Evolutionary conservation across 2,329 filamentous ascomycete species (phyloP).

Genomic region (Chaetomiaceae sp.): DNA sequence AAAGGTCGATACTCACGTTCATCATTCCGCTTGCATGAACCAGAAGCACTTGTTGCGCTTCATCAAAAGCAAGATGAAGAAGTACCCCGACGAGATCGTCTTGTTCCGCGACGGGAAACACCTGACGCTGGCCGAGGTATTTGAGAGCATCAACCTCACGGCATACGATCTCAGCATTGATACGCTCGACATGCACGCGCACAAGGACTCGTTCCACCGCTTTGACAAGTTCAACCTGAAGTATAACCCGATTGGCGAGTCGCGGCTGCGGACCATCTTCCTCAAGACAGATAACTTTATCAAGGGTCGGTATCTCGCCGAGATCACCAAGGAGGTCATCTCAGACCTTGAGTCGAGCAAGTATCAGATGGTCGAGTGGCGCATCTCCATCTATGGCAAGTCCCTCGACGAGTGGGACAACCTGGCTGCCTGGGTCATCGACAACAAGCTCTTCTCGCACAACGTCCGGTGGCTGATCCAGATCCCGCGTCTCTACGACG

Average conservation of each 20-base stretch:
- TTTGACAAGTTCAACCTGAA: constrained; percentile 99
- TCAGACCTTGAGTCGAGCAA: constrained; percentile 97
- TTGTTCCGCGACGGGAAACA: constrained; percentile 89
- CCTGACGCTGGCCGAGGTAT: constrained; percentile 86
- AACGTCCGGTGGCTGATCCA: constrained; percentile 98
- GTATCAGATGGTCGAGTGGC: constrained; percentile 99
- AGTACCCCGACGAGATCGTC: constrained; percentile 89
- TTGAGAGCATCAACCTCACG: constrained; percentile 94
- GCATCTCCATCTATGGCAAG: constrained; percentile 93
- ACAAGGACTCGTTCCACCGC: constrained; percentile 95
- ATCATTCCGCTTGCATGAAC: constrained; percentile 99
- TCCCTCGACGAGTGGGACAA: constrained; percentile 96
- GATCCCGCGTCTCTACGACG: constrained; percentile 87
- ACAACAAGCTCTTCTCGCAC: constrained; percentile 96
- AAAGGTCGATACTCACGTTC: constrained; percentile 98
- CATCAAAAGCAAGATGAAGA: constrained; percentile 99
- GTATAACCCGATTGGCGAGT: constrained; percentile 96
- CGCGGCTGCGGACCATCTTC: constrained; percentile 93
- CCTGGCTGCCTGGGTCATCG: constrained; percentile 91
- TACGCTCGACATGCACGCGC: constrained; percentile 98
- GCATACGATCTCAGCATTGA: constrained; percentile 98
- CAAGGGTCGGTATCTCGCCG: constrained; percentile 88
- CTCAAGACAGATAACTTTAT: constrained; percentile 98
- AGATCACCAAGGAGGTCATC: constrained; percentile 98
- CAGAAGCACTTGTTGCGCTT: constrained; percentile 97